A percentile compares a stretch with the other conserved stretches of the same genome.
These are phyloP conservation scores for Perkinsus olseni DNA, from an alignment of 169 alveolate species.

Conservation along the genomic window DNA sequence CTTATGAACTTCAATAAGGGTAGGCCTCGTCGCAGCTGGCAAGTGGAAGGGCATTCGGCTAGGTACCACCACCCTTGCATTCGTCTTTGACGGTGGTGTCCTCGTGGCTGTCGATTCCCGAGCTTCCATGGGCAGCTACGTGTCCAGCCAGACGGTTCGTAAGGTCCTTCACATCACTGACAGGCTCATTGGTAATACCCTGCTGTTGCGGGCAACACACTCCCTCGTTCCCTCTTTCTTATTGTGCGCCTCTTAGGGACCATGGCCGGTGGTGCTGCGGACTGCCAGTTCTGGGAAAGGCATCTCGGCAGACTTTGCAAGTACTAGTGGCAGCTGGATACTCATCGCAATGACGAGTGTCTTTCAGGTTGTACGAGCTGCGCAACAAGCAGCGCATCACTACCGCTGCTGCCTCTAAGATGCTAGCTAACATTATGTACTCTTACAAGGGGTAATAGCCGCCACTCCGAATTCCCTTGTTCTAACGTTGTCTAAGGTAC, in stretches of 20 bases:
- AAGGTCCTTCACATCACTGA: slow-evolving; percentile 94
- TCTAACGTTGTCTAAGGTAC: slow-evolving; percentile 71
- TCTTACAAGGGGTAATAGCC: slow-evolving; percentile 36
- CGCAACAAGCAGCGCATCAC: slow-evolving; percentile 80
- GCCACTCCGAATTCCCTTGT: neutral
- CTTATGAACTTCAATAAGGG: slow-evolving; percentile 1
- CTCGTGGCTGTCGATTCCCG: slow-evolving; percentile 98
- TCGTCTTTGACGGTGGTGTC: slow-evolving; percentile 90
- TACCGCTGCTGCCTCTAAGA: slow-evolving; percentile 97
- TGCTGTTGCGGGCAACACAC: too few species aligned
- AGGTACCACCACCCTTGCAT: slow-evolving; percentile 98
- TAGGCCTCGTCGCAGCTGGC: slow-evolving; percentile 25
- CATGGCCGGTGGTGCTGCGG: slow-evolving; percentile 99
- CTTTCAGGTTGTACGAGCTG: slow-evolving; percentile 43
- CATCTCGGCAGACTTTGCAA: slow-evolving; percentile 78
- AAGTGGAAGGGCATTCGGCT: neutral
- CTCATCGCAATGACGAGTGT: slow-evolving; percentile 10
- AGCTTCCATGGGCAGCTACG: slow-evolving; percentile 96
- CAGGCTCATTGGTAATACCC: slow-evolving; percentile 71
- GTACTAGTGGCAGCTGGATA: slow-evolving; percentile 66
- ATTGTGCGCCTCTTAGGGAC: slow-evolving; percentile 73
- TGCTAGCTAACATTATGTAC: slow-evolving; percentile 83
- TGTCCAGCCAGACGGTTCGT: slow-evolving; percentile 85
- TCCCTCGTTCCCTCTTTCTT: too few species aligned
- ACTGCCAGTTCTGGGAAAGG: slow-evolving; percentile 95